Percentiles rank a stretch among this genome's conserved stretches.
Evolutionary conservation across 306 rosid species (phyloP).

Genomic region (Luffa acutangula): DNA sequence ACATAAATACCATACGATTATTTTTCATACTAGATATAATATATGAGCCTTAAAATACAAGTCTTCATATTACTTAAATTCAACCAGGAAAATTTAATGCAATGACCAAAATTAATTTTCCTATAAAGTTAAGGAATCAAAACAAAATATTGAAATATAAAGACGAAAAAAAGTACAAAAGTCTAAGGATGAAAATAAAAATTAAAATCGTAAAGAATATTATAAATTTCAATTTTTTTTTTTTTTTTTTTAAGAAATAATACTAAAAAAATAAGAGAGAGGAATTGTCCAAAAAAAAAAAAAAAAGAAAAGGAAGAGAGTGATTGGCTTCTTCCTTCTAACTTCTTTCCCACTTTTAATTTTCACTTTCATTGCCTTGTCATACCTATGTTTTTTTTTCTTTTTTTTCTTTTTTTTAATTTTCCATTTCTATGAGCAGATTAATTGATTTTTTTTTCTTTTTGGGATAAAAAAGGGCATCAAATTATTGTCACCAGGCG

Average conservation of each 20-base stretch:
- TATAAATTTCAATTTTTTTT: neutral
- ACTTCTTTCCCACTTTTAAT: neutral
- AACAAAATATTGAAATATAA: too few relatives aligned
- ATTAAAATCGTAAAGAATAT: neutral
- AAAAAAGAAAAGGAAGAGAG: neutral
- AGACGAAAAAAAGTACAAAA: neutral
- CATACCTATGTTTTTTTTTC: neutral
- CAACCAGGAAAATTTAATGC: too few relatives aligned
- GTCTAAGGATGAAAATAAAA: neutral
- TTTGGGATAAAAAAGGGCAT: neutral
- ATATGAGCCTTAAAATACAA: neutral
- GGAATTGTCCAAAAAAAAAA: neutral
- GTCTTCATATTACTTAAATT: neutral
- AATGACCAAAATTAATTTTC: too few relatives aligned
- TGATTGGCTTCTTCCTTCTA: neutral
- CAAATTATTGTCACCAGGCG: neutral
- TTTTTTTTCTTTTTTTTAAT: neutral
- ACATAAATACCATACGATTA: neutral
- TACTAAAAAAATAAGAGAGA: neutral
- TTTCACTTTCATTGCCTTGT: slow-evolving; percentile 1
- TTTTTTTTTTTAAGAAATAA: neutral
- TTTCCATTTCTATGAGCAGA: neutral
- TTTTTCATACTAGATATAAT: neutral
- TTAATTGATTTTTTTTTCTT: neutral
- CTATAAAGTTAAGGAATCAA: neutral